Conservation (phyloP, 768 basidiomycete species). For the Mycena floridula region DNA sequence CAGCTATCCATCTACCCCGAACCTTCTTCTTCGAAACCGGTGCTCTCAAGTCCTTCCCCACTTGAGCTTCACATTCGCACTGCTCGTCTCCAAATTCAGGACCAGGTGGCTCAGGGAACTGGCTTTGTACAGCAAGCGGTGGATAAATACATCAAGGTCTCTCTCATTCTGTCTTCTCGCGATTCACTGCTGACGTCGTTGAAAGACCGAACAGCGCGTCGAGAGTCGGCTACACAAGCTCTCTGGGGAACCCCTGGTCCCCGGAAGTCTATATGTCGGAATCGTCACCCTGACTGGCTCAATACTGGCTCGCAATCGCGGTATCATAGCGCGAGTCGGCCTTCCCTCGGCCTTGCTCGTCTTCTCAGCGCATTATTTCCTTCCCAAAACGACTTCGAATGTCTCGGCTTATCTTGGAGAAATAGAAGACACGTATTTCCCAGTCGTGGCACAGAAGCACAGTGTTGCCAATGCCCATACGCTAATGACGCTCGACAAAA, state of each 20-base stretch:
- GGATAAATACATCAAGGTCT: too few species aligned
- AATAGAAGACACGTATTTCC: slow-evolving; percentile 69
- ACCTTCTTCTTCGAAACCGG: too few species aligned
- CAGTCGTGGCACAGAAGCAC: slow-evolving; percentile 63
- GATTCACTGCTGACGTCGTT: too few species aligned
- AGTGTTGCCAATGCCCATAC: slow-evolving; percentile 56
- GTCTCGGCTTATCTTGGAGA: slow-evolving; percentile 56
- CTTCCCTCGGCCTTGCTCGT: slow-evolving; percentile 74
- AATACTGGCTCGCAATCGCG: slow-evolving; percentile 75
- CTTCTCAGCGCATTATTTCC: slow-evolving; percentile 73
- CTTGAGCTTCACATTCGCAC: too few species aligned
- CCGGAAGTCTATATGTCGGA: slow-evolving; percentile 87
- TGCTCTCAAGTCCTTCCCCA: too few species aligned
- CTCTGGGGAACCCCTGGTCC: slow-evolving; percentile 86
- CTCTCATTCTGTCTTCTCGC: too few species aligned
- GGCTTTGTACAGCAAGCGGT: too few species aligned
- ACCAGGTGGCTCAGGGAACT: too few species aligned
- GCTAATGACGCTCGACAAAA: slow-evolving; percentile 50
- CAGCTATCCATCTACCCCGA: too few species aligned
- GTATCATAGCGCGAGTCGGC: slow-evolving; percentile 58
- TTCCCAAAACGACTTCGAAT: slow-evolving; percentile 76
- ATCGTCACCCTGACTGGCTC: slow-evolving; percentile 85
- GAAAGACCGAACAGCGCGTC: too few species aligned
- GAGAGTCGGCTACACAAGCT: too few species aligned
- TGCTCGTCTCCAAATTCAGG: too few species aligned